Evolutionary conservation across 495 filamentous ascomycete genomes (phyloP), one percentile per base, ranked within the genome.

Genomic region (Penicillium maclennaniae): DNA sequence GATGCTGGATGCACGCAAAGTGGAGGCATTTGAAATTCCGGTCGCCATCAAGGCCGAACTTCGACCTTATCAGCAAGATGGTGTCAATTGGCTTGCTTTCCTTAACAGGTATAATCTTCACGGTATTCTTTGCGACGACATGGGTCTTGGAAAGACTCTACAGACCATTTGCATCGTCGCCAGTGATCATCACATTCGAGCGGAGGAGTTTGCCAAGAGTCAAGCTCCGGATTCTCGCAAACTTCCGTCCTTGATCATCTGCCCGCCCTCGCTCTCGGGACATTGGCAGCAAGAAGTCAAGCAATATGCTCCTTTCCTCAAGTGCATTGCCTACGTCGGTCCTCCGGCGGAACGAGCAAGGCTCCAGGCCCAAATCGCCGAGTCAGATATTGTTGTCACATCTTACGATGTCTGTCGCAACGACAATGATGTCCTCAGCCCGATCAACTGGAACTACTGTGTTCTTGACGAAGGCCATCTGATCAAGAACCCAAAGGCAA

Each of bases 211-310:
- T 59, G 83, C 81, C 43, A 88, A 84, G 67, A 93, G 91, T 1
- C 78, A 84, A 46, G 78, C 86, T 15, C 76, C 81, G 8, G 92
- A 98, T 62, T 78, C 83, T 26, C 80, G 91, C 31, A 86, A 83
- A 51, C 75, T 97, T 2, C 92, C 95, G 4, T 96, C 92, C 21
- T 79, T 98, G 45, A 97, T 98, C 53, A 83, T 98, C 47, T 98
- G 93, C 63, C 93, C 93, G 12, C 92, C 93, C 2, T 96, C 95
- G 0, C 81, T 98, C n/a, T 97, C 93, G 10, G 93, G 93, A 7
- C 93, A 98, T 69, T 98, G 93, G 93, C 89, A 96, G 69, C 93
- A 97, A 62, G 93, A 98, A 67, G 90, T 98, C 63, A 87, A 87
- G 62, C 84, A 88, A 31, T 98, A 93, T 61, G 95, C 93, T 3